Conservation (phyloP, 106 monocot species). For the Dendrobium chrysotoxum region DNA sequence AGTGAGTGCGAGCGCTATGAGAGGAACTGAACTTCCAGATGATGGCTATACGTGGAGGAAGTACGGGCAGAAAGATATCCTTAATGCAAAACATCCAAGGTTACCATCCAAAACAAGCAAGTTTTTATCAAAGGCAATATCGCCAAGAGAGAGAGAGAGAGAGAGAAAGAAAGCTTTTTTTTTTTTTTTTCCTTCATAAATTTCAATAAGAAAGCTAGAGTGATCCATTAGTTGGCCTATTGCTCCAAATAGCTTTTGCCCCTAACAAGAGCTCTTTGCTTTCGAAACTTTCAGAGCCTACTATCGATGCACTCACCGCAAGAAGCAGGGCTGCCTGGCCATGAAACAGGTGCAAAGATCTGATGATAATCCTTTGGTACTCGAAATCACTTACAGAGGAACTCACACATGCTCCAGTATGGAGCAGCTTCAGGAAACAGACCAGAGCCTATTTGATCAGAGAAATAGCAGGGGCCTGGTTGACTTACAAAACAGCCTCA, state of each 20-base stretch:
- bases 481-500: constrained; percentile 18
- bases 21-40: constrained; percentile 10
- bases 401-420: constrained; percentile 24
- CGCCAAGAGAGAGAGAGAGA: background rate
- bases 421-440: background rate
- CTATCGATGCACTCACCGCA: constrained; percentile 33
- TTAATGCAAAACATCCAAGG: constrained; percentile 45
- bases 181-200: background rate
- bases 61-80: constrained; percentile 61
- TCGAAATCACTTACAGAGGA: constrained; percentile 33
- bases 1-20: background rate
- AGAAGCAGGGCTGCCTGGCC: constrained; percentile 30
- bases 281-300: constrained; percentile 22
- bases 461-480: background rate
- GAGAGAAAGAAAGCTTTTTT: too few relatives aligned
- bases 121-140: background rate
- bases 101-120: constrained; percentile 1
- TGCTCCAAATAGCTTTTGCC: background rate
- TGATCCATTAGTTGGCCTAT: background rate
- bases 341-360: constrained; percentile 41
- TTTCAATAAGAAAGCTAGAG: background rate
- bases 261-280: background rate
- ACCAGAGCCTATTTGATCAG: background rate
- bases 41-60: constrained; percentile 63
- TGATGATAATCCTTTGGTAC: constrained; percentile 20